These are phyloP conservation scores for Stephania cephalantha DNA, from an alignment of 164 flowering plant species.

Conservation along the genomic window DNA sequence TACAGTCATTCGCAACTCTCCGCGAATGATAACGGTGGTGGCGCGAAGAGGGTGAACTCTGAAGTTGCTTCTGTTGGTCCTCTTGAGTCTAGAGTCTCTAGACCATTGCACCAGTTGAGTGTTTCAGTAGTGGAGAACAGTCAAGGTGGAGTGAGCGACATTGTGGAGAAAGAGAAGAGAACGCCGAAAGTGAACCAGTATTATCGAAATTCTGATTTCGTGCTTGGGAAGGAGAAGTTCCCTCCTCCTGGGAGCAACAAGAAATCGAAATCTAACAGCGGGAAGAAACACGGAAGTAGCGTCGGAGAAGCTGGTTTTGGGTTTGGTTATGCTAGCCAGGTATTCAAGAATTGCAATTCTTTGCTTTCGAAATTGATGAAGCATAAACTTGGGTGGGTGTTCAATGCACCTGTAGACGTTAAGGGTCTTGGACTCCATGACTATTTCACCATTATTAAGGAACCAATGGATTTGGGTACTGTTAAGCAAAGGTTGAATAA, in stretches of 20 bases:
- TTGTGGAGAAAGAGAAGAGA: conserved; percentile 77
- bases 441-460: conserved; percentile 56
- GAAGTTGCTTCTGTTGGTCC: conserved; percentile 40
- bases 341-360: conserved; percentile 37
- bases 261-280: conserved; percentile 51
- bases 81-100: conserved; percentile 20
- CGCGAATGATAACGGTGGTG: conserved; percentile 30
- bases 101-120: conserved; percentile 51
- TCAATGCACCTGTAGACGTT: conserved; percentile 67
- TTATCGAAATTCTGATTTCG: conserved; percentile 66
- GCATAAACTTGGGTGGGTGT: conserved; percentile 79
- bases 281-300: conserved; percentile 25
- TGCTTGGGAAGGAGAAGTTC: conserved; percentile 73
- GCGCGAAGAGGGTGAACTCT: conserved; percentile 33
- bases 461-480: conserved; percentile 90
- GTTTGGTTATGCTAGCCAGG: conserved; percentile 23
- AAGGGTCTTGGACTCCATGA: conserved; percentile 60
- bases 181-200: conserved; percentile 82
- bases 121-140: conserved; percentile 52
- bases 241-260: conserved; percentile 66
- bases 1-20: conserved; percentile 26
- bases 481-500: conserved; percentile 49
- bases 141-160: conserved; percentile 35
- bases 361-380: conserved; percentile 63
- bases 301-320: conserved; percentile 13